These are phyloP conservation scores for Penicillium sp. DNA, from an alignment of 2,329 filamentous ascomycete species.

Conservation along the genomic window DNA sequence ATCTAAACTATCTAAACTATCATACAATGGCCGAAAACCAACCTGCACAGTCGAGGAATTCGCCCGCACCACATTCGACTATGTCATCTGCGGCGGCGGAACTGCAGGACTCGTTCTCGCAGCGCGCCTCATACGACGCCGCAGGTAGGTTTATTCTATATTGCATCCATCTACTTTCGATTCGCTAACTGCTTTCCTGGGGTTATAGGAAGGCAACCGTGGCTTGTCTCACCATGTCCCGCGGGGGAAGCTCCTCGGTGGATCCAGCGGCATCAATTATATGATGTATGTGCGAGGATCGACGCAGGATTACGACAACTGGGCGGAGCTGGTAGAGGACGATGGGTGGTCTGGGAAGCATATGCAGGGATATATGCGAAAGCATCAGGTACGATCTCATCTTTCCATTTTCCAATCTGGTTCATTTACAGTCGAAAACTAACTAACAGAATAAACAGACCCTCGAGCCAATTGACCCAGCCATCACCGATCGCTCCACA, in stretches of 20 bases:
- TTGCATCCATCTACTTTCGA: neutral
- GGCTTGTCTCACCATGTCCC: conserved; percentile 25
- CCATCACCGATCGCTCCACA: conserved; percentile 20
- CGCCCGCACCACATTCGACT: conserved; percentile 21
- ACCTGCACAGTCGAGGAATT: conserved; percentile 17
- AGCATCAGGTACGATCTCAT: conserved; percentile 17
- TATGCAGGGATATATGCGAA: conserved; percentile 28
- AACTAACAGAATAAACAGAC: conserved; percentile 21
- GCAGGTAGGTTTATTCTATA: conserved; percentile 17
- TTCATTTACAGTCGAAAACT: neutral
- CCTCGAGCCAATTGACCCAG: conserved; percentile 28
- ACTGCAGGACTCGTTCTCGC: conserved; percentile 52
- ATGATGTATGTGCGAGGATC: conserved; percentile 46
- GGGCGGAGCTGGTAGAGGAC: conserved; percentile 33
- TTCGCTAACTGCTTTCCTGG: neutral
- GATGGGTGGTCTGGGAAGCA: conserved; percentile 28
- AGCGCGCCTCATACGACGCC: conserved; percentile 35
- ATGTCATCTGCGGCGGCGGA: conserved; percentile 54
- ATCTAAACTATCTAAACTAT: neutral
- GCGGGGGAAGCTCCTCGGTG: conserved; percentile 37
- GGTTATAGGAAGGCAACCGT: conserved; percentile 20
- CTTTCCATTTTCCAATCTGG: neutral
- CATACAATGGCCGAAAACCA: conserved; percentile 4
- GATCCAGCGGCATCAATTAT: conserved; percentile 39
- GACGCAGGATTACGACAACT: conserved; percentile 33